phyloP scores from a whole-genome alignment of 2,329 filamentous ascomycete genomes.

The Fusarium bulbicola region DNA sequence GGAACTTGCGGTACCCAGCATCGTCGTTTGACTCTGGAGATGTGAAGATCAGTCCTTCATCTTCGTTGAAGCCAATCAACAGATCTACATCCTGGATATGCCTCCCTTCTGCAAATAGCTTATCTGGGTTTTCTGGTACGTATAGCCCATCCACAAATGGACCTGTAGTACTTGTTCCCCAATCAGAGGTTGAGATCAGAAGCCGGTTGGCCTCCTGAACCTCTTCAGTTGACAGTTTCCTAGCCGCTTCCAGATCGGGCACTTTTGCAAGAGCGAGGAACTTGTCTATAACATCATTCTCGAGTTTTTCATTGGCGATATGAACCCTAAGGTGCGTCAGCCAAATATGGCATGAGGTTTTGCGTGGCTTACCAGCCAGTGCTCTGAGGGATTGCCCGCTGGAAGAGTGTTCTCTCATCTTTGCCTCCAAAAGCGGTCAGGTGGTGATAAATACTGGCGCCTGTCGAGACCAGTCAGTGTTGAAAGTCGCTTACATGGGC shows the following conservation, averaged over 20 bases:
- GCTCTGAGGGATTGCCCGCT: neutral
- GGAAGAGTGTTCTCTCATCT: neutral
- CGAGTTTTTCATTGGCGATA: neutral
- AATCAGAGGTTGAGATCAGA: neutral
- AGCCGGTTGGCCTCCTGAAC: neutral
- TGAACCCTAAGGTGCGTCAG: neutral
- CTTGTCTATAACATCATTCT: neutral
- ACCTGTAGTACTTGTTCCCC: neutral
- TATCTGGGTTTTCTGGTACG: neutral
- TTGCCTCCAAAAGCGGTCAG: neutral
- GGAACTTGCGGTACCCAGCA: neutral
- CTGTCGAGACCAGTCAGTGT: neutral
- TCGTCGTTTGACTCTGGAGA: neutral
- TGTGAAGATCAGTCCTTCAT: neutral
- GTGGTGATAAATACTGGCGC: neutral
- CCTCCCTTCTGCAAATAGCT: neutral
- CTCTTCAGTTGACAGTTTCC: neutral
- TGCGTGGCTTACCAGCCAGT: neutral
- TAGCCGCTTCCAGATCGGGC: neutral
- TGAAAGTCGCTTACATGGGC: neutral
- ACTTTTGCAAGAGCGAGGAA: neutral
- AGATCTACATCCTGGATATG: neutral
- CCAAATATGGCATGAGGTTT: accelerated
- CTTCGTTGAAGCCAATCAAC: neutral
- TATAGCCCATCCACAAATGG: neutral